A percentile compares a stretch with the other conserved stretches of the same genome.
Conservation (phyloP, 352 stramenopile species). For the Pythium rishiriense region DNA sequence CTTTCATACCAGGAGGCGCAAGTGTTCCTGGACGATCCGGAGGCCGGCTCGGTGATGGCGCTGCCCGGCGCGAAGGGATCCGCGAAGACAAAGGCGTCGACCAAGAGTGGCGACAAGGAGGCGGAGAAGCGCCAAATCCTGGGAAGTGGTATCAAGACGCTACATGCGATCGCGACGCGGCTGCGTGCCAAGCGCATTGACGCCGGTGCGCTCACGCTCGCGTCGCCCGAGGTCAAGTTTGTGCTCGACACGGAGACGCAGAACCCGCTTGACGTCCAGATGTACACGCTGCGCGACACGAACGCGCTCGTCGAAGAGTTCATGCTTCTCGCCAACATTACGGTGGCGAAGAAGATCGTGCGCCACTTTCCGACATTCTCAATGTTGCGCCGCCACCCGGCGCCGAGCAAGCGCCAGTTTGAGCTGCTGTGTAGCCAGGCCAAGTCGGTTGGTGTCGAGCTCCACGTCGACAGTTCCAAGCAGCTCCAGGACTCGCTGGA, state of each 20-base stretch:
- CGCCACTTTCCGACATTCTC: conserved; percentile 95
- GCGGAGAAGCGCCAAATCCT: conserved; percentile 57
- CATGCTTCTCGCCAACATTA: conserved; percentile 99
- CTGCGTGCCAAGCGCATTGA: conserved; percentile 94
- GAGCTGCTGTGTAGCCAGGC: conserved; percentile 83
- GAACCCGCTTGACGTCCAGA: conserved; percentile 98
- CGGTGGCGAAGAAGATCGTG: conserved; percentile 95
- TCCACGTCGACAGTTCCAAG: conserved; percentile 79
- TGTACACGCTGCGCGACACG: conserved; percentile 94
- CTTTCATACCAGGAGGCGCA: conserved; percentile 98
- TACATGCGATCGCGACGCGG: conserved; percentile 90
- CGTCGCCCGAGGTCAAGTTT: conserved; percentile 96
- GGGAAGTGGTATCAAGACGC: conserved; percentile 86
- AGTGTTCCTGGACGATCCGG: conserved; percentile 91
- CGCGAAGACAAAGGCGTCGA: conserved; percentile 20
- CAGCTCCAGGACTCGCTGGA: conserved; percentile 85
- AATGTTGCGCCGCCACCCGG: conserved; percentile 94
- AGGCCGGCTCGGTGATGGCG: conserved; percentile 48
- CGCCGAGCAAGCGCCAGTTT: conserved; percentile 94
- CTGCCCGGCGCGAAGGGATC: conserved; percentile 11
- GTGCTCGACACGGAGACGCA: conserved; percentile 98
- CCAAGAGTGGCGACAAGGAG: conserved; percentile 24
- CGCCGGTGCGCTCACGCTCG: conserved; percentile 95
- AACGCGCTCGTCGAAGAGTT: conserved; percentile 99
- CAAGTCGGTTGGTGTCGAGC: conserved; percentile 75